Evolutionary conservation across 2,329 filamentous ascomycete genomes (phyloP), one percentile per base, ranked within the genome.

Genomic region (Colletotrichum costaricense): DNA sequence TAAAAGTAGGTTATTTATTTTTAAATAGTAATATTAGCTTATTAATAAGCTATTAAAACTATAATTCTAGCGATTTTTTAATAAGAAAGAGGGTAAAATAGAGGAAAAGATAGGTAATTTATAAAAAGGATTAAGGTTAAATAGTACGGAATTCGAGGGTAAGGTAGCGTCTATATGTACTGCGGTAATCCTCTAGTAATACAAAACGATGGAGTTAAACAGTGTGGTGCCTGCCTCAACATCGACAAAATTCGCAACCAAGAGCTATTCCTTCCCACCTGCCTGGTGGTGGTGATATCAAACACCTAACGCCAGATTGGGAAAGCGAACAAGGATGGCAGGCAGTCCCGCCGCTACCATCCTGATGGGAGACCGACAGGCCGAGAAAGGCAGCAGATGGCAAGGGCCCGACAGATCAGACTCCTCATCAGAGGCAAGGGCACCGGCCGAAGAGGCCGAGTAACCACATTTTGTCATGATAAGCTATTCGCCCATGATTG

Each of bases 401-500:
- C 52, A 68, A 26, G 38, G 38, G 38, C 38, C 38, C 38, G 38
- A 42, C 14, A 42, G 38, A 42, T 42, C 35, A 49, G 35, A 58
- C 30, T 33, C 30, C 30, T 33, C 30, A 33, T 33, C 30, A 33
- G 30, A 63, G 57, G 38, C 52, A 68, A n/a, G 69, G 49, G 35
- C 55, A 56, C 55, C 22, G n/a, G 42, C 67, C 67, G 56, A 65
- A 49, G 55, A 49, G 38, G 22, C 70, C 66, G 59, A 62, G 62
- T 66, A 54, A 73, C 26, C 62, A 24, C 28, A 64, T 38, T 73
- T 71, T 65, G 71, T 71, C 71, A 65, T 24, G 71, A 73, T 73
- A 73, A 73, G 71, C 60, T 5, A 9, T 24, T 5, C 4, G 14
- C 4, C 6, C n/a, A 11, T 66, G 55, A 73, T 73, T 73, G 71